A percentile compares a stretch with the other conserved stretches of the same genome.
phyloP scores from a whole-genome alignment of 768 basidiomycete genomes.

The Hydnomerulius pinastri region DNA sequence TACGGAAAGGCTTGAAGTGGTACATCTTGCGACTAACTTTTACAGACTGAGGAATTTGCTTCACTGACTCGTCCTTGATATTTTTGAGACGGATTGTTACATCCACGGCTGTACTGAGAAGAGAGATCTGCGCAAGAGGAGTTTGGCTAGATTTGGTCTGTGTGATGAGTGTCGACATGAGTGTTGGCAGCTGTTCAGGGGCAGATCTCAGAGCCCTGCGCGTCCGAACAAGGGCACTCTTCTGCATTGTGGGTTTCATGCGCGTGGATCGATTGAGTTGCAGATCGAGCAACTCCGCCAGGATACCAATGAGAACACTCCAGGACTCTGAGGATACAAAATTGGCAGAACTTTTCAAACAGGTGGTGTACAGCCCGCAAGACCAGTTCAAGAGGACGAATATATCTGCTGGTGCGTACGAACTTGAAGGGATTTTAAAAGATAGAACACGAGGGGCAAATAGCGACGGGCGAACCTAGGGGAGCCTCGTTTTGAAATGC shows the following conservation, averaged over 20 bases:
- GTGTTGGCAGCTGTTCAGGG: conserved; percentile 44
- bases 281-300: conserved; percentile 62
- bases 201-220: conserved; percentile 73
- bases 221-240: conserved; percentile 58
- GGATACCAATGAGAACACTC: conserved; percentile 51
- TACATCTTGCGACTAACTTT: conserved; percentile 39
- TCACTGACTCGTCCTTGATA: conserved; percentile 44
- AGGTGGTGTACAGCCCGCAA: conserved; percentile 59
- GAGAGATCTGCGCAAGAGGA: conserved; percentile 42
- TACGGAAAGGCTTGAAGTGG: neutral
- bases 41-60: conserved; percentile 43
- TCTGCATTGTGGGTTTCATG: conserved; percentile 60
- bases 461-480: conserved; percentile 51
- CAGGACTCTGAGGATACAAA: conserved; percentile 52
- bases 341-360: conserved; percentile 44
- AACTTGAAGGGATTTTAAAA: conserved; percentile 30
- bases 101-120: conserved; percentile 70
- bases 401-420: conserved; percentile 58
- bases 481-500: conserved; percentile 51
- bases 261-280: conserved; percentile 53
- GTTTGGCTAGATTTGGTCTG: conserved; percentile 51
- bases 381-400: conserved; percentile 77
- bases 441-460: neutral
- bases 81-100: conserved; percentile 71
- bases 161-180: conserved; percentile 57